Base-by-base conservation (phyloP, 1,284 basidiomycete species). In the Sanghuangporus sanghuang region DNA sequence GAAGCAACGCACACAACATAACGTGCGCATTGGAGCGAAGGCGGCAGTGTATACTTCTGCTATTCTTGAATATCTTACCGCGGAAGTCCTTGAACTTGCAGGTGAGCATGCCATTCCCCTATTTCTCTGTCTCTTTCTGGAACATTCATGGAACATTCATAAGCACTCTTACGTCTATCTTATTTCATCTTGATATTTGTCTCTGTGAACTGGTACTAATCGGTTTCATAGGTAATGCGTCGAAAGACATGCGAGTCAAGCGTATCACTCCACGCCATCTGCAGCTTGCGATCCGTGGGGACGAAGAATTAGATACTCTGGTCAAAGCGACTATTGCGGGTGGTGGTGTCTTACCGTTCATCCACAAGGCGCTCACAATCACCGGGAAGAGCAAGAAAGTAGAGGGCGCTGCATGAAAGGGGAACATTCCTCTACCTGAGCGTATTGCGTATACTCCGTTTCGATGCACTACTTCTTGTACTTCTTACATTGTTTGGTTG, bases 211-310 rank as follows among this genome's bases (percentile, higher is more conserved):
- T 60, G 27, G 32, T 61, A 32, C 12, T 35, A 42, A 38, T 18
- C 7, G 27, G 27, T 32, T 63, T 39, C 56, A 40, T 36, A 94
- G 96, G 96, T 49, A 98, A 98, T 76, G 96, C 96, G 27, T 96
- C 95, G 9, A 97, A 97, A 74, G 96, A 98, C 79, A 83, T 98
- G 44, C 87, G 91, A 61, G 94, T 97, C 52, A 98, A 98, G 78
- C 93, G 96, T 75, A 97, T 98, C 75, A 97, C 94, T 0, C 96
- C 96, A 21, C 91, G 93, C 68, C 94, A 96, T 77, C 76, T 96
- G 69, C 93, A 96, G 75, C 84, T 95, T 35, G 94, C 96, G 39
- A 98, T 98, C 69, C 92, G 96, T 67, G 96, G 96, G 58, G 96
- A 98, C 75, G 95, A 98, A 73, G 96, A 93, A 72, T 85, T 96